phyloP scores from a whole-genome alignment of 1,139 yeast species.

The Nakaseomyces kungkrabaensis region DNA sequence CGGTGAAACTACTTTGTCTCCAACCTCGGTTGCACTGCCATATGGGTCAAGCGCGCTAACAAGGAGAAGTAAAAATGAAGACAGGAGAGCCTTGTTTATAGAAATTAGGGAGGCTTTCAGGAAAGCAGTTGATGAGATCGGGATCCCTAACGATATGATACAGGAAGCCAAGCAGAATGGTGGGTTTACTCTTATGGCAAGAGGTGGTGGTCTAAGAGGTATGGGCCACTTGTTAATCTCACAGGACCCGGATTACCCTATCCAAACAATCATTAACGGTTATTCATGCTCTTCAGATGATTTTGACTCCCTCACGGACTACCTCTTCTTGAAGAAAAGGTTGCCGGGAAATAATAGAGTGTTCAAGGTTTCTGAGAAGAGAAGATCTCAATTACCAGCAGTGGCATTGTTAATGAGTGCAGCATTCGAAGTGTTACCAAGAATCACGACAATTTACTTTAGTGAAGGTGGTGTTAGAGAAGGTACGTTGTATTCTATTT shows the following conservation, averaged over 20 bases:
- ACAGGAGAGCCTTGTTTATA: conserved; percentile 34
- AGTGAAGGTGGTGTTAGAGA: conserved; percentile 67
- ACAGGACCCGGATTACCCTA: conserved; percentile 42
- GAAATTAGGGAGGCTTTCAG: conserved; percentile 41
- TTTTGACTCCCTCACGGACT: conserved; percentile 40
- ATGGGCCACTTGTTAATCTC: conserved; percentile 49
- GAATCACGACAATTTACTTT: conserved; percentile 48
- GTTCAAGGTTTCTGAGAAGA: conserved; percentile 50
- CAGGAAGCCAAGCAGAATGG: conserved; percentile 42
- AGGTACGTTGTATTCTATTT: conserved; percentile 52
- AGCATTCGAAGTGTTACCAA: conserved; percentile 48
- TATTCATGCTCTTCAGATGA: conserved; percentile 45
- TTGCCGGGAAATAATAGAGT: conserved; percentile 36
- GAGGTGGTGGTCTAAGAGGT: conserved; percentile 63
- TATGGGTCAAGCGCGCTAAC: conserved; percentile 60
- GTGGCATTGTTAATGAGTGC: conserved; percentile 52
- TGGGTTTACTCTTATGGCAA: conserved; percentile 49
- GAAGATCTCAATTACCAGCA: conserved; percentile 55
- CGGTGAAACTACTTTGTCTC: conserved; percentile 45
- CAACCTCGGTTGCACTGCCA: conserved; percentile 49
- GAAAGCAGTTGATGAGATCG: conserved; percentile 39
- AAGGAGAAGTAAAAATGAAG: conserved; percentile 41
- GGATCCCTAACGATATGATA: conserved; percentile 35
- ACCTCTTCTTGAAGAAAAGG: conserved; percentile 35
- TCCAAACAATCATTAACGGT: conserved; percentile 56